Evolutionary conservation across 2,329 filamentous ascomycete genomes (phyloP), one percentile per base, ranked within the genome.

Genomic region (Rutstroemia sp.): DNA sequence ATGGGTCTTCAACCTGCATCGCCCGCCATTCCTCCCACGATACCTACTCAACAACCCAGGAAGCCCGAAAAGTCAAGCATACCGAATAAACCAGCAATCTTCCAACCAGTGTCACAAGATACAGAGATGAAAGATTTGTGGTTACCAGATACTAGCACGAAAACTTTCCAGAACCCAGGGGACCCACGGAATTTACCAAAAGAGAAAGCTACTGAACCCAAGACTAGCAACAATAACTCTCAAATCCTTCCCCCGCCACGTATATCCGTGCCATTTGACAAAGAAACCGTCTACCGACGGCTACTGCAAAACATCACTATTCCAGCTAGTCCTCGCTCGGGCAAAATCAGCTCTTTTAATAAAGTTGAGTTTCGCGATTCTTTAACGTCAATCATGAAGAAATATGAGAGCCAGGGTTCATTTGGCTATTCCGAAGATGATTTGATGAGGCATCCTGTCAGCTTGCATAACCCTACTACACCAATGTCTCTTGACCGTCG

Each of bases 321-420:
- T 19, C 47, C 46, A 21, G 36, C 17, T 5, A 34, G 27, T 34
- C 50, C 30, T 6, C 49, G 53, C 23, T 19, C 58, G 30, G 60
- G 65, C 34, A 57, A 60, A 40, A 45, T 57, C 5, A 69, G 68
- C 53, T 54, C 62, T 6, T 70, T 68, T 53, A 58, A 65, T 45
- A 63, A 63, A 40, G 57, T 70, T 42, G 57, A 66, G 42, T 69
- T 70, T 58, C 63, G 66, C 46, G 53, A 59, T 1, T 62, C 68
- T 12, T 55, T 69, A 39, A 55, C 59, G 19, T 64, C 63, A 4
- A 59, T 69, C 9, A 63, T 68, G 55, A 56, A 67, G 40, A 70
- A 70, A 51, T 70, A 70, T 52, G 59, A 60, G 14, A 17, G 48
- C 7, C 44, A 64, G 58, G 68, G 68, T 4, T 65, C 60, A 25